Base-by-base conservation (phyloP, 306 rosid genomes). In the Vigna hirtella region DNA sequence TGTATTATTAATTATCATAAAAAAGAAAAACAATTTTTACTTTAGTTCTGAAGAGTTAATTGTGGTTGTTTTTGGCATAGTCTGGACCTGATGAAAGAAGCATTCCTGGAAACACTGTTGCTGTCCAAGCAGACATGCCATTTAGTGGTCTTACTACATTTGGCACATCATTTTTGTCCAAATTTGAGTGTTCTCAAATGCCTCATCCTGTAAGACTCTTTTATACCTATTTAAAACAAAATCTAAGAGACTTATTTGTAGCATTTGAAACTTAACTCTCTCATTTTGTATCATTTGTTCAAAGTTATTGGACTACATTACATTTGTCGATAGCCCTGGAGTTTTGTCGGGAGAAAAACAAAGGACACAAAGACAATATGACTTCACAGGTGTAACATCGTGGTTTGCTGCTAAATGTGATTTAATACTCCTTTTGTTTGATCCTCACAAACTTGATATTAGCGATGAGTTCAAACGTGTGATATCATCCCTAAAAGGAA, bases 91-190 rank as follows among this genome's bases (percentile, higher is more conserved):
- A 95, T 78, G 98, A 93, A 75, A 95, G 99, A 89, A 95, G 97
- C 73, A 86, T 95, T 81, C 99, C 99, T 49, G 99, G 99, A 15
- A 95, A 95, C 79, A 95, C 99, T 2, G 79, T 93, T 64, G 99
- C 98, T 9, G 99, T 95, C 43, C 99, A 95, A 85, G 98, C 98
- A 49, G 98, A 95, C 77, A 93, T 95, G 98, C 99, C 99, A 14
- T 93, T 88, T 80, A 81, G 86, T 34, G 99, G 99, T 69, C 96
- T 95, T 58, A 91, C 97, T 66, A 82, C 81, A 22, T 95, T 88
- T 80, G 99, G 99, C 83, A 84, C 99, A 5, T 73, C 93, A 15
- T 95, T 95, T 85, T 88, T 95, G 81, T 95, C 99, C 42, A 95
- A 95, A 84, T 95, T 95, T 66, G 94, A 95, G 82, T 95, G 99